Evolutionary conservation across 2,329 filamentous ascomycete genomes (phyloP).

Genomic region (Alternaria dauci): DNA sequence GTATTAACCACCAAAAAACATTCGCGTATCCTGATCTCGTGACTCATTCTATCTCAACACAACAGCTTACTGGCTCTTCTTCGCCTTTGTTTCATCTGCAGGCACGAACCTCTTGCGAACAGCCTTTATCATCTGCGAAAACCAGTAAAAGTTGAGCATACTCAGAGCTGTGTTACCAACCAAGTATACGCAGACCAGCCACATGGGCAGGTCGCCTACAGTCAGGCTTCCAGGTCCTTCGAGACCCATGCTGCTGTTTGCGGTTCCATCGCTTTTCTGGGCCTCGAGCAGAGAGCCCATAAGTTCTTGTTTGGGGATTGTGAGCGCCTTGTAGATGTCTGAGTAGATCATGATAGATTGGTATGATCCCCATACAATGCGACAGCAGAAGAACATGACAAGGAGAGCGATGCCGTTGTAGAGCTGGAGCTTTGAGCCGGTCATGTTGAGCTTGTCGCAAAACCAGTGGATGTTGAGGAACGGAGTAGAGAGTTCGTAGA

Average conservation of each 20-base stretch:
- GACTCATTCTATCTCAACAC: background rate
- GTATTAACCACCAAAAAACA: background rate
- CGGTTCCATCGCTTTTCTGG: constrained; percentile 59
- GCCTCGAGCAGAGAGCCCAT: constrained; percentile 34
- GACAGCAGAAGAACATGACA: constrained; percentile 75
- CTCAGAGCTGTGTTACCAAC: constrained; percentile 76
- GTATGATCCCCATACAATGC: constrained; percentile 79
- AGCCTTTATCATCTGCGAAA: constrained; percentile 84
- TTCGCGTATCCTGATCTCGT: background rate
- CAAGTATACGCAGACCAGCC: constrained; percentile 75
- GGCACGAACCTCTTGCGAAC: constrained; percentile 76
- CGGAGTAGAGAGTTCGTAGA: constrained; percentile 85
- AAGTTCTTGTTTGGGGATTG: constrained; percentile 24
- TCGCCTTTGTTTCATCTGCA: constrained; percentile 17
- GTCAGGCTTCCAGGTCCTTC: constrained; percentile 31
- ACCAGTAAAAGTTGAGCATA: constrained; percentile 82
- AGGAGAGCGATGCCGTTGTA: constrained; percentile 79
- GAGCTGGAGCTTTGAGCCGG: constrained; percentile 75
- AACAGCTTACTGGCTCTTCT: constrained; percentile 30
- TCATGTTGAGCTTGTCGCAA: constrained; percentile 83
- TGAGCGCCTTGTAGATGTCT: constrained; percentile 67
- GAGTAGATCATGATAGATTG: constrained; percentile 70
- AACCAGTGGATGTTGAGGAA: constrained; percentile 93
- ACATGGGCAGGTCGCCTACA: constrained; percentile 64
- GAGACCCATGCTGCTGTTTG: constrained; percentile 32